Evolutionary conservation across 2,329 filamentous ascomycete species (phyloP).

Genomic region (Myriosclerotinia duriaeana): DNA sequence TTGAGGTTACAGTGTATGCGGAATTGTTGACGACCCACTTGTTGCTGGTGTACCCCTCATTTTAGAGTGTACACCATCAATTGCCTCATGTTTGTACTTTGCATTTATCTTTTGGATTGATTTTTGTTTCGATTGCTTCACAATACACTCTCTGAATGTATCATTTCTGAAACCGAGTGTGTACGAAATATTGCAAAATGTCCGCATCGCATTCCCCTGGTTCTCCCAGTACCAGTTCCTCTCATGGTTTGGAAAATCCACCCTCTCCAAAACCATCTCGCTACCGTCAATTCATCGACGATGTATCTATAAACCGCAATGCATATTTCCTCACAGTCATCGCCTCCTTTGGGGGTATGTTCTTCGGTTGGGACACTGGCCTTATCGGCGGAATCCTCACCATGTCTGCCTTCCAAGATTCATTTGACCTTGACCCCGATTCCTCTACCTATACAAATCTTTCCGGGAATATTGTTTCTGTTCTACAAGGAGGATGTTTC

Average conservation of each 20-base stretch:
- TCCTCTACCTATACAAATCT: conserved; percentile 9
- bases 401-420: conserved; percentile 56
- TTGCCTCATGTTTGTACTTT: not conserved
- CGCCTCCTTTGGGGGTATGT: conserved; percentile 64
- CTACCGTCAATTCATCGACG: conserved; percentile 17
- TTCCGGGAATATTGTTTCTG: conserved; percentile 54
- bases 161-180: not conserved
- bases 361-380: conserved; percentile 64
- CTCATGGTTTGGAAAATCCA: not conserved
- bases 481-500: conserved; percentile 66
- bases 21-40: conserved; percentile 4
- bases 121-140: not conserved
- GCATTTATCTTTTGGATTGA: too few relatives aligned
- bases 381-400: conserved; percentile 74
- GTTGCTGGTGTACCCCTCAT: not conserved
- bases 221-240: not conserved
- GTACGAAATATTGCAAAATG: not conserved
- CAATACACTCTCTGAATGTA: not conserved
- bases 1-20: not conserved
- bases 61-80: not conserved
- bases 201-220: not conserved
- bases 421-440: conserved; percentile 3
- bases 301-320: conserved; percentile 20
- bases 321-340: conserved; percentile 22
- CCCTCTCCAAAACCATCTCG: not conserved